Evolutionary conservation across 2,329 filamentous ascomycete species (phyloP), one percentile per base, ranked within the genome.

Genomic region (Penicillium sp.): DNA sequence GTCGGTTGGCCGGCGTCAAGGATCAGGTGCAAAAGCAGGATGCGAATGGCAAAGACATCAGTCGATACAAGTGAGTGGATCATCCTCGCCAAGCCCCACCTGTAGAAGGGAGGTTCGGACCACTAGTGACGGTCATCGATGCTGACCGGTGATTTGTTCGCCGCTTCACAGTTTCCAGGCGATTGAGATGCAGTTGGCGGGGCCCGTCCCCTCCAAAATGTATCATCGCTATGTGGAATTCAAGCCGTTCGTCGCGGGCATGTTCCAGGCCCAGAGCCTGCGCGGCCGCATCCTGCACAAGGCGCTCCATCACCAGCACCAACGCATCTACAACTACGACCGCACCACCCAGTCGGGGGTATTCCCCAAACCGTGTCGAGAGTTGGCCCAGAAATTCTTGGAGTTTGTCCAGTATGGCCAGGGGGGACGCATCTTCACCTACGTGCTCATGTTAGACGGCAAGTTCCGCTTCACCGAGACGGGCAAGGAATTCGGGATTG

Each of bases 181-280:
- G 35, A 90, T 89, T 65, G 86, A 96, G 66, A 83, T 96, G 61
- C 91, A 96, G 66, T 78, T 97, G 6, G 76, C 80, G 39, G 91
- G 91, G 0, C 91, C 91, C 0, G 85, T 93, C 0, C 90, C 91
- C 0, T 74, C 81, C 2, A 76, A 83, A 52, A 75, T 97, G 32
- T 95, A 95, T 66, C 90, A 96, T 66, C 86, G 90, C 56, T 97
- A 86, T 63, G 90, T 96, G 48, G 90, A 95, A 66, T 96, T 96
- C 70, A 86, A 83, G 48, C 90, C 90, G 26, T 88, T 95, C 62
- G 86, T 97, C 46, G 88, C 87, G 43, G 81, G 83, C 54, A 94
- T 96, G 83, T 97, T 95, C 70, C 85, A 83, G 1, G 81, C 82
- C 8, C 80, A 81, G 27, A 90, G 90, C 45, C 60, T 96, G 4